These are phyloP conservation scores for Aphanomyces cochlioides DNA, from an alignment of 352 stramenopile genomes.

Conservation along the genomic window DNA sequence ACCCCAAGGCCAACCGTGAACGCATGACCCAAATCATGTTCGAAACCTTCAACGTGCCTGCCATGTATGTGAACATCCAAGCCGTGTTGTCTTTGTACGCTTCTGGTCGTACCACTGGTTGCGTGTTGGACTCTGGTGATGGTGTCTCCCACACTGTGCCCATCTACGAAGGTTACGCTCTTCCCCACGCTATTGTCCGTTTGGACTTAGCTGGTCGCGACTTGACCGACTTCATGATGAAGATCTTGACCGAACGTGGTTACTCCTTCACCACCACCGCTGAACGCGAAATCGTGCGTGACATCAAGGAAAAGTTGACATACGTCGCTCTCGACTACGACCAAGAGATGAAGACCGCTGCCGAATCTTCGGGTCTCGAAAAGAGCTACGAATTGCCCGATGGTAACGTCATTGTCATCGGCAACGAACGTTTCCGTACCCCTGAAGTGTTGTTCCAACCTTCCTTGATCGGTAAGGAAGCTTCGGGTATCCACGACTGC, in stretches of 20 bases:
- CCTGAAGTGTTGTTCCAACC: constrained; percentile 96
- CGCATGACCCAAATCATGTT: constrained; percentile 97
- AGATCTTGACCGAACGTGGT: constrained; percentile 92
- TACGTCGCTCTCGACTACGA: constrained; percentile 94
- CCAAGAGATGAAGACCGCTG: constrained; percentile 89
- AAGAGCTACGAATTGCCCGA: constrained; percentile 97
- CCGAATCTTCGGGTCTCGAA: constrained; percentile 71
- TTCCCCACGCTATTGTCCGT: constrained; percentile 92
- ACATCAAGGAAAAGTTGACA: constrained; percentile 98
- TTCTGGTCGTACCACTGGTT: constrained; percentile 91
- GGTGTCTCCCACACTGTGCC: constrained; percentile 93
- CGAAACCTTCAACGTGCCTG: constrained; percentile 92
- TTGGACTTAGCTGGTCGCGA: constrained; percentile 92
- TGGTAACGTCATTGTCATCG: constrained; percentile 96
- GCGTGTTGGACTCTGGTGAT: constrained; percentile 93
- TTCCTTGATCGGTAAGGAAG: constrained; percentile 89
- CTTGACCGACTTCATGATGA: constrained; percentile 96
- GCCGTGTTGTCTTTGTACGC: constrained; percentile 94
- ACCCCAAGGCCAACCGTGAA: constrained; percentile 91
- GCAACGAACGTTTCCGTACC: constrained; percentile 93
- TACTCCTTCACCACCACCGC: constrained; percentile 93
- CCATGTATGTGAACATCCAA: constrained; percentile 93
- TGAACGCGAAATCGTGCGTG: constrained; percentile 91
- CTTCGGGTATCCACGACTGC: constrained; percentile 75
- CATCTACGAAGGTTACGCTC: constrained; percentile 96